phyloP scores from a whole-genome alignment of 768 basidiomycete species.

The Collybia nuda region DNA sequence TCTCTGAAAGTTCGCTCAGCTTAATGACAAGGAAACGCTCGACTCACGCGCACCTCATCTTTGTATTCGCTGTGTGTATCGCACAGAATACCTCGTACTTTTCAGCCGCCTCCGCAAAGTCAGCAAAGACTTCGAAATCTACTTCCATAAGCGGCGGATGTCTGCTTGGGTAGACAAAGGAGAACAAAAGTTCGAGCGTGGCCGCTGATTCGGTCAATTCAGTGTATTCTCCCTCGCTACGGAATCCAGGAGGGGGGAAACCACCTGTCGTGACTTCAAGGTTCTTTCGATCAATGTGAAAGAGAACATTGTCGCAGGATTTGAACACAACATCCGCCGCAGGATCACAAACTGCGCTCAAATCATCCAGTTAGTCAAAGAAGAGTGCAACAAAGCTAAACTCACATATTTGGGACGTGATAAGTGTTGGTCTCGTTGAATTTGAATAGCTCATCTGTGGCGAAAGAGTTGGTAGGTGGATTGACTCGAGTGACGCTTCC shows the following conservation, averaged over 20 bases:
- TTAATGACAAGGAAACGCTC: background rate
- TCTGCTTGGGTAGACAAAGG: conserved; percentile 21
- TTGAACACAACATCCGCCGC: conserved; percentile 18
- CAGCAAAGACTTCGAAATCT: conserved; percentile 14
- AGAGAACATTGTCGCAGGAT: conserved; percentile 22
- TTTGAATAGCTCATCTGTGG: too few relatives aligned
- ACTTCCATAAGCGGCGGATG: conserved; percentile 17
- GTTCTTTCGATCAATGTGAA: conserved; percentile 21
- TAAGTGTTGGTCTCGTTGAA: too few relatives aligned
- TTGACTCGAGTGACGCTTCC: too few relatives aligned
- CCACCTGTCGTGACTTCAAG: conserved; percentile 19
- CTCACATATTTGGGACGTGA: too few relatives aligned
- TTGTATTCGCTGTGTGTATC: conserved; percentile 21
- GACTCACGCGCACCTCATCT: conserved; percentile 17
- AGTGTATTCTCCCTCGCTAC: conserved; percentile 16
- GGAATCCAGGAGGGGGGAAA: conserved; percentile 22
- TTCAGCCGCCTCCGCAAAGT: conserved; percentile 28
- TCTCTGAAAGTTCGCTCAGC: background rate
- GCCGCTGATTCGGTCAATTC: conserved; percentile 19
- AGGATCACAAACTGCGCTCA: too few relatives aligned
- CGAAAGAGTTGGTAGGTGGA: too few relatives aligned
- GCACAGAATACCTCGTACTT: conserved; percentile 28
- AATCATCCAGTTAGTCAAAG: too few relatives aligned
- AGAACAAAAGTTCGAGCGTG: conserved; percentile 25
- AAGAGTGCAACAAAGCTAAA: too few relatives aligned